Evolutionary conservation across 176 grass and related monocot genomes (phyloP), one percentile per base, ranked within the genome.

Genomic region (Zea luxurians): DNA sequence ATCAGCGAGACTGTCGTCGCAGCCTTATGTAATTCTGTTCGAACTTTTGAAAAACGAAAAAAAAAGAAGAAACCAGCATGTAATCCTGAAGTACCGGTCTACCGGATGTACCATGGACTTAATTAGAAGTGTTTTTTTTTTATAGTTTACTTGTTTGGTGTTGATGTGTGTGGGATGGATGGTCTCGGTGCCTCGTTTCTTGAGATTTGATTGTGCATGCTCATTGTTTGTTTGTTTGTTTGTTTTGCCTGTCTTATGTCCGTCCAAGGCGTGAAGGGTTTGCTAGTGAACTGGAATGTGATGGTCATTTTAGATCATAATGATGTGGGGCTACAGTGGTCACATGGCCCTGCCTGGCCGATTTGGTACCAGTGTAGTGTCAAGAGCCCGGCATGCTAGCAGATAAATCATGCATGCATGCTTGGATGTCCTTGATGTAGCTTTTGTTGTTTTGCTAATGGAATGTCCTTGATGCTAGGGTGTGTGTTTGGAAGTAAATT

Each of bases 41-140:
- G 75, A 79, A 74, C 80, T 52, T 61, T 61, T n/a, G 27, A 5
- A 8, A 83, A 70, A 44, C 10, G 11, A n/a, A 5, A 16, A 46
- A 40, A 0, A 76, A 86, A 87, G 82, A 78, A 66, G 27, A 27
- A 27, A 10, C 20, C 40, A 86, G 60, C 82, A 70, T 88, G 78
- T 90, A 81, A 89, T 89, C 60, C 55, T 60, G 48, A 42, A 35
- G 73, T 70, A 87, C 91, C 6, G 12, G 35, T 37, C 88, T 70
- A 87, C 91, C 6, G 12, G 35, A 45, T 90, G 73, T 81, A 88
- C 66, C 75, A 48, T 68, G 80, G 41, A 86, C 85, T 20, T 69
- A 86, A 82, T 90, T 18, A 84, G 70, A 74, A 11, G 12, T 42
- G 65, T 43, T 74, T 55, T 52, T 27, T 27, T 27, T 27, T 27